A percentile compares a stretch with the other conserved stretches of the same genome.
Conservation (phyloP, 371 early-diverging fungal genomes). For the Mortierella sp. region DNA sequence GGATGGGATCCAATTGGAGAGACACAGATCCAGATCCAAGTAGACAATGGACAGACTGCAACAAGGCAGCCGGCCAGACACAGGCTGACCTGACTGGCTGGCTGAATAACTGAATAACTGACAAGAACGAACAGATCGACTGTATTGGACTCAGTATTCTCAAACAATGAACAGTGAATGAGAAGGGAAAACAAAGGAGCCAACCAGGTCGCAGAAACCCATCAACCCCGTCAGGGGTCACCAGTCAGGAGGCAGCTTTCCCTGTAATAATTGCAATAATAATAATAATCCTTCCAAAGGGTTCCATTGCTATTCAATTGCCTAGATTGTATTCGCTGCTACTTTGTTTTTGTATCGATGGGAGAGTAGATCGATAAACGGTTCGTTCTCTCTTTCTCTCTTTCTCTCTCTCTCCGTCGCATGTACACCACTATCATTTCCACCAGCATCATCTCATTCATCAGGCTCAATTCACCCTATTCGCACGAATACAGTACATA, state of each 20-base stretch:
- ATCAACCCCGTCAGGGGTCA: background rate
- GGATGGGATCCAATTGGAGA: background rate
- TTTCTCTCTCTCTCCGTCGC: background rate
- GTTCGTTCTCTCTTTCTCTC: no score
- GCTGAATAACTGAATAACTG: no score
- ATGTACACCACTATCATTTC: background rate
- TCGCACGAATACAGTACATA: background rate
- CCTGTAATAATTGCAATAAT: background rate
- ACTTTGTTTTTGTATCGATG: background rate
- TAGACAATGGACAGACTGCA: background rate
- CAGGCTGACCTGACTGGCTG: no score
- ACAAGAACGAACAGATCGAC: background rate
- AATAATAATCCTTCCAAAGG: background rate
- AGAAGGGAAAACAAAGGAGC: background rate
- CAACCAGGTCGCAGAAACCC: background rate
- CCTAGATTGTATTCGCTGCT: background rate
- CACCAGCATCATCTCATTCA: background rate
- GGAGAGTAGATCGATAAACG: background rate
- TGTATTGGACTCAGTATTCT: background rate
- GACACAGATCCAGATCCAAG: background rate
- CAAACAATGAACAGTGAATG: background rate
- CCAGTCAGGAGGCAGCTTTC: background rate
- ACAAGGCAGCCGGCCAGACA: no score
- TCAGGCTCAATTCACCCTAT: background rate
- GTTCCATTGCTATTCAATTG: background rate